Percentiles rank a stretch among this genome's conserved stretches.
Conservation (phyloP, 257 asterid genomes). For the Capsicum pubescens region DNA sequence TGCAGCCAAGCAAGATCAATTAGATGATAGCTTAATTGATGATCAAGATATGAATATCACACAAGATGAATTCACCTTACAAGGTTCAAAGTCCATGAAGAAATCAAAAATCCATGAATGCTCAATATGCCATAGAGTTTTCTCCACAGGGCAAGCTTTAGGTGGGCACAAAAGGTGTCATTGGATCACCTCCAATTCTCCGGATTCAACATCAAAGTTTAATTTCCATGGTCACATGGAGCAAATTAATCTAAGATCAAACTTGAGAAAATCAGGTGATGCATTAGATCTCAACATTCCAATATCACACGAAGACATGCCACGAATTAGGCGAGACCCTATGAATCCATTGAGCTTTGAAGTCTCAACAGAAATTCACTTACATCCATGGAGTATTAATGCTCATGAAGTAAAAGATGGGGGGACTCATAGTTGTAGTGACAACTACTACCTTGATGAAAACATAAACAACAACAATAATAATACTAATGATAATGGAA, state of each 20-base stretch:
- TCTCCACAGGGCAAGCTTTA: conserved; percentile 88
- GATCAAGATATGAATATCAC: conserved; percentile 42
- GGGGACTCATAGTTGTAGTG: not conserved
- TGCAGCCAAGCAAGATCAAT: conserved; percentile 76
- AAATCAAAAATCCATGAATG: conserved; percentile 86
- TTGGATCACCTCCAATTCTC: conserved; percentile 83
- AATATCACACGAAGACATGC: conserved; percentile 56
- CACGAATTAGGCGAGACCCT: conserved; percentile 57
- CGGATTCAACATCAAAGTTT: conserved; percentile 48
- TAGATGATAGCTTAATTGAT: conserved; percentile 39
- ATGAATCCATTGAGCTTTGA: conserved; percentile 65
- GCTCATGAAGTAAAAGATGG: not conserved
- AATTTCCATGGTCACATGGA: conserved; percentile 39
- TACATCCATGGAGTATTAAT: conserved; percentile 43
- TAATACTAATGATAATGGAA: not conserved
- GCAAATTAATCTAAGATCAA: conserved; percentile 34
- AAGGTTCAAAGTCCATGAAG: conserved; percentile 53
- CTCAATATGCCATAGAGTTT: conserved; percentile 85
- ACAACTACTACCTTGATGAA: conserved; percentile 29
- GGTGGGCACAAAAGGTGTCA: conserved; percentile 99
- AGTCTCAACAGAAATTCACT: conserved; percentile 69
- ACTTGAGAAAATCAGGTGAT: conserved; percentile 27
- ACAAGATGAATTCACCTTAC: conserved; percentile 55
- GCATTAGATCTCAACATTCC: conserved; percentile 82
- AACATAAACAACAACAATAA: conserved; percentile 26